Conservation (phyloP, 495 filamentous ascomycete genomes). For the Pseudomonodictys pantanalensis region DNA sequence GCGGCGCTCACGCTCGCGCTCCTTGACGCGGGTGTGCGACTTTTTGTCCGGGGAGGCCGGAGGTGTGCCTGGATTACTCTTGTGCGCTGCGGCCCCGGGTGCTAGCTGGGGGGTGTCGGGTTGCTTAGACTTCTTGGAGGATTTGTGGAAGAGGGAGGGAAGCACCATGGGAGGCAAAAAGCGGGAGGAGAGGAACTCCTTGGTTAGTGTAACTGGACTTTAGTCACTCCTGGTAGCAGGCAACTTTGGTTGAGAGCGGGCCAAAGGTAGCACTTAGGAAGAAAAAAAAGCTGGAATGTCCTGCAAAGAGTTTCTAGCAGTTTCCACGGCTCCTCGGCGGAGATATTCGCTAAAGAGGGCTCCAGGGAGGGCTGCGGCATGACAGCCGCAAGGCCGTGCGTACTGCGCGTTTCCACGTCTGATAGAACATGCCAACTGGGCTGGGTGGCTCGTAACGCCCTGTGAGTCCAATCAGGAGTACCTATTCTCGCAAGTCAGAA, state of each 20-base stretch:
- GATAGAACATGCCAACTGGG: too few relatives aligned
- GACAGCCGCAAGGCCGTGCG: background rate
- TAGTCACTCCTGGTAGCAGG: background rate
- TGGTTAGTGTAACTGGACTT: constrained; percentile 12
- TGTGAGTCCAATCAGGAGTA: too few relatives aligned
- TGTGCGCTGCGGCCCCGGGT: constrained; percentile 16
- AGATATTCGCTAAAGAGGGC: background rate
- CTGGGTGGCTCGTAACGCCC: too few relatives aligned
- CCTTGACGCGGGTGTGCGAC: constrained; percentile 23
- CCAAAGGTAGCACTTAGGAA: too few relatives aligned
- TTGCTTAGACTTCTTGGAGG: constrained; percentile 30
- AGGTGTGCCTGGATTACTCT: constrained; percentile 23
- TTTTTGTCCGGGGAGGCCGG: constrained; percentile 32
- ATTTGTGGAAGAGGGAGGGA: constrained; percentile 31
- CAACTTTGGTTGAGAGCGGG: constrained; percentile 19
- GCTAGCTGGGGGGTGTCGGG: constrained; percentile 4
- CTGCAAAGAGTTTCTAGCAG: constrained; percentile 10
- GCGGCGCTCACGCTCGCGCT: constrained; percentile 23
- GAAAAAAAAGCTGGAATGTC: background rate
- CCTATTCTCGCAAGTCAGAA: too few relatives aligned
- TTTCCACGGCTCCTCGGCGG: constrained; percentile 8
- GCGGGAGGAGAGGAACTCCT: background rate
- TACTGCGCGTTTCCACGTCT: background rate
- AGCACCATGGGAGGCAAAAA: constrained; percentile 21
- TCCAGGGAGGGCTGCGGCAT: too few relatives aligned